Evolutionary conservation across 2,329 filamentous ascomycete species (phyloP).

Genomic region (Phaeosphaeriaceae sp.): DNA sequence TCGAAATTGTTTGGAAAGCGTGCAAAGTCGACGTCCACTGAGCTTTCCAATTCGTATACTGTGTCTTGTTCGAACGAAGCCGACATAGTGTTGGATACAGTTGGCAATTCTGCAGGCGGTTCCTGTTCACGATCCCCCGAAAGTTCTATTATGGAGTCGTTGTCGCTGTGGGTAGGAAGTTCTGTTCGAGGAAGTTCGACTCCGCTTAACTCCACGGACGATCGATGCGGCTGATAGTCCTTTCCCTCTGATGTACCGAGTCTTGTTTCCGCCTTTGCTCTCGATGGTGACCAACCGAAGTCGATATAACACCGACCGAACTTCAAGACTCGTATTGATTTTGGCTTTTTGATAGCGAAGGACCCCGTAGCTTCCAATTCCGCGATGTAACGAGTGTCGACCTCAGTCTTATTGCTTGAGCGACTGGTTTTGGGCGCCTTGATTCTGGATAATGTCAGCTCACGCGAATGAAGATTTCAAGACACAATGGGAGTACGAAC

Average conservation of each 20-base stretch:
- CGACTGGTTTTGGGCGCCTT: background rate
- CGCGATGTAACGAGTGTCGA: background rate
- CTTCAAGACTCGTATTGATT: background rate
- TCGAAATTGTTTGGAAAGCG: background rate
- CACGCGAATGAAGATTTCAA: background rate
- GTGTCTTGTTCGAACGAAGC: background rate
- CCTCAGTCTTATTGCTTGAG: background rate
- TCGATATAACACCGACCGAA: background rate
- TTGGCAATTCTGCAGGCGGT: background rate
- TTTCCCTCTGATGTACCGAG: background rate
- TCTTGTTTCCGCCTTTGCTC: background rate
- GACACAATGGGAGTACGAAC: conserved; percentile 5
- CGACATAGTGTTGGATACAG: too few relatives aligned
- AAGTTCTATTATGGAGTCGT: background rate
- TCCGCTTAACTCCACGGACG: background rate
- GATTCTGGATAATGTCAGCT: conserved; percentile 2
- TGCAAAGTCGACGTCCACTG: background rate
- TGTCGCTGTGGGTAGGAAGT: background rate
- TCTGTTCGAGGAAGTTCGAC: background rate
- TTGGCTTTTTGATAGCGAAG: background rate
- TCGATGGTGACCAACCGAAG: background rate
- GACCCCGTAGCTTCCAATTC: background rate
- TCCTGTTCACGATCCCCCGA: background rate
- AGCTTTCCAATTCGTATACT: background rate
- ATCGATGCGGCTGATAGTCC: background rate